Conservation (phyloP, 768 basidiomycete species). For the Tricholoma saponaceum region DNA sequence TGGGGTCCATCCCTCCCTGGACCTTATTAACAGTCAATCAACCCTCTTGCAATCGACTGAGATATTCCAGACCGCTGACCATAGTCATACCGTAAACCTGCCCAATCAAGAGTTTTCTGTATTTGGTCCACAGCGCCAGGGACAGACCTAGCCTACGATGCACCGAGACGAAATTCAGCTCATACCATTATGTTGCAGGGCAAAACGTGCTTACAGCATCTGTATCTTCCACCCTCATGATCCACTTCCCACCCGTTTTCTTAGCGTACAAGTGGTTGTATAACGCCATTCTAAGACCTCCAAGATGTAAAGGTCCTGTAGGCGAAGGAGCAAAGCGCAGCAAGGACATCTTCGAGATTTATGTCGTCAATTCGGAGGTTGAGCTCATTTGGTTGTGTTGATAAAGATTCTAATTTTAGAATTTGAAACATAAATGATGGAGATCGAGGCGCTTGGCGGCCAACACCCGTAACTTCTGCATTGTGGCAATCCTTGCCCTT, state of each 20-base stretch:
- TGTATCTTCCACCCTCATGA: conserved; percentile 93
- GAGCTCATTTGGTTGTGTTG: too few species aligned
- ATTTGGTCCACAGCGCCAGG: conserved; percentile 84
- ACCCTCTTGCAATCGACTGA: not conserved
- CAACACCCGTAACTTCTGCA: too few species aligned
- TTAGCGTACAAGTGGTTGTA: conserved; percentile 87
- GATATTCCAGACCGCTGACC: conserved; percentile 43
- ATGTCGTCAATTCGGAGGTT: too few species aligned
- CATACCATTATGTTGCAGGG: not conserved
- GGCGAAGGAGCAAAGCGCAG: conserved; percentile 97
- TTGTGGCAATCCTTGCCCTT: too few species aligned
- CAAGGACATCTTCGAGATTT: conserved; percentile 45
- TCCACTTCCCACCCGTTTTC: conserved; percentile 83
- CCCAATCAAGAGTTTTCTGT: conserved; percentile 77
- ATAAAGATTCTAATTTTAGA: too few species aligned
- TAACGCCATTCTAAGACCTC: conserved; percentile 89
- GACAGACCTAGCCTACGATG: conserved; percentile 66
- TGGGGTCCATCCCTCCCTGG: conserved; percentile 73
- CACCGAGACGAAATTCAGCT: not conserved
- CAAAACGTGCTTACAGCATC: conserved; percentile 60
- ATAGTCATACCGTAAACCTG: conserved; percentile 87
- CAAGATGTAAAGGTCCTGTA: conserved; percentile 90
- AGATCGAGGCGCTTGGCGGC: too few species aligned
- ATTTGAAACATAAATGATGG: too few species aligned
- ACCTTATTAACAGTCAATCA: conserved; percentile 39